phyloP scores from a whole-genome alignment of 495 filamentous ascomycete genomes.

The Penicillium mononematosum region DNA sequence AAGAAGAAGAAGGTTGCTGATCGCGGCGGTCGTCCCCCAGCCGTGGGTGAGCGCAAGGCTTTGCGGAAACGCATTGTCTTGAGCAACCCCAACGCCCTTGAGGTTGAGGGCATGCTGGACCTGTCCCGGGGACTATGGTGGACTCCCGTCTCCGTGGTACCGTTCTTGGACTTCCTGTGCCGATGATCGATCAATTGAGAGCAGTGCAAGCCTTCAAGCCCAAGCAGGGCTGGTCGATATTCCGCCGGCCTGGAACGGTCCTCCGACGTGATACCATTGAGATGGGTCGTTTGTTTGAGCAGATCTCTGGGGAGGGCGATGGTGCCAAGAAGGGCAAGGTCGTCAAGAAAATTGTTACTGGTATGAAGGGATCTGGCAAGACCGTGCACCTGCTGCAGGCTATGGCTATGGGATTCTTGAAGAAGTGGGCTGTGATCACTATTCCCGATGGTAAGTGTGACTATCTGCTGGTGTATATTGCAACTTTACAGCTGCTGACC shows the following conservation, averaged over 20 bases:
- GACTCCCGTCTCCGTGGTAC: constrained; percentile 56
- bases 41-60: constrained; percentile 78
- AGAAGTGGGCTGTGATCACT: constrained; percentile 84
- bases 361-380: constrained; percentile 75
- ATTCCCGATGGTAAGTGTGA: constrained; percentile 76
- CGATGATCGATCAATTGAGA: constrained; percentile 73
- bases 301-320: constrained; percentile 44
- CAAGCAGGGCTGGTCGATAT: constrained; percentile 86
- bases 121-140: constrained; percentile 56
- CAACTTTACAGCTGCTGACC: constrained; percentile 14
- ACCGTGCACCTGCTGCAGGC: constrained; percentile 82
- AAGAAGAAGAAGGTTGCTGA: constrained; percentile 46
- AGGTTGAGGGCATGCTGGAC: constrained; percentile 62
- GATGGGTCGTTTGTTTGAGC: constrained; percentile 60
- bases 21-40: constrained; percentile 49
- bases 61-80: constrained; percentile 84
- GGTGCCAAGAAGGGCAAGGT: constrained; percentile 51
- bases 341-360: constrained; percentile 67
- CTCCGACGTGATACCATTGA: constrained; percentile 72
- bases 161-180: constrained; percentile 67
- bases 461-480: constrained; percentile 5
- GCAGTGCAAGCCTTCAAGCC: constrained; percentile 84
- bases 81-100: constrained; percentile 88
- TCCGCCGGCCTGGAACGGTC: constrained; percentile 73
- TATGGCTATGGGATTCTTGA: constrained; percentile 76